A percentile compares a stretch with the other conserved stretches of the same genome.
Evolutionary conservation across 352 stramenopile genomes (phyloP).

Genomic region (Pythium sp.): DNA sequence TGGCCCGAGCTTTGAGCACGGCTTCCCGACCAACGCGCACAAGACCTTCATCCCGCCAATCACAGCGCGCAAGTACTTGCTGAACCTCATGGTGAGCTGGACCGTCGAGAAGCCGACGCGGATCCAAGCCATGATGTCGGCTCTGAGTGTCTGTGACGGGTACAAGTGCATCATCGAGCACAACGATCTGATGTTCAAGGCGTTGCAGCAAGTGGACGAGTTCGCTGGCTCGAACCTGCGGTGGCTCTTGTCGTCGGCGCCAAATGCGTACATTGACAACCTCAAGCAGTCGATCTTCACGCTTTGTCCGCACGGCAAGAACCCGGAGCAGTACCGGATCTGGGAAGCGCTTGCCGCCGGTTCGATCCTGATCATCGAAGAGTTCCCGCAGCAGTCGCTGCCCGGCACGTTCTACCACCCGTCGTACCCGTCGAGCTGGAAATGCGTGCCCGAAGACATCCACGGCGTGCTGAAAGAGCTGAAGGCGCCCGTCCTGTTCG

Average conservation of each 20-base stretch:
- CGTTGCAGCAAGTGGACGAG: slow-evolving; percentile 47
- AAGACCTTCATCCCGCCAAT: slow-evolving; percentile 22
- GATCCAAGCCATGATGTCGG: slow-evolving; percentile 56
- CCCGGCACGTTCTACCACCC: slow-evolving; percentile 57
- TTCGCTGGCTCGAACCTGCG: slow-evolving; percentile 38
- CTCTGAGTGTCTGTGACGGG: slow-evolving; percentile 36
- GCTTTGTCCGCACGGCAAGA: slow-evolving; percentile 59
- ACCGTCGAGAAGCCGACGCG: slow-evolving; percentile 61
- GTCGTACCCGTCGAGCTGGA: slow-evolving; percentile 56
- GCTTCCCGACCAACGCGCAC: slow-evolving; percentile 54
- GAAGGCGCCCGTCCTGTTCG: slow-evolving; percentile 56
- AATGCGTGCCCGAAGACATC: slow-evolving; percentile 50
- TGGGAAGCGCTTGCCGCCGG: slow-evolving; percentile 62
- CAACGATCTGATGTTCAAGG: slow-evolving; percentile 62
- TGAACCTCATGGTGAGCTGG: slow-evolving; percentile 72
- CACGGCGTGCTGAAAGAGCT: slow-evolving; percentile 46
- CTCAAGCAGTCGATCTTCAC: slow-evolving; percentile 62
- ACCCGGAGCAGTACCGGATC: slow-evolving; percentile 68
- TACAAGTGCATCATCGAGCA: slow-evolving; percentile 52
- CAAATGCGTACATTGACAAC: slow-evolving; percentile 46
- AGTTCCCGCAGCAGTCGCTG: slow-evolving; percentile 32
- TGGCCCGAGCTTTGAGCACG: slow-evolving; percentile 60
- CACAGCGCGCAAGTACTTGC: slow-evolving; percentile 28
- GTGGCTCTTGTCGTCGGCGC: slow-evolving; percentile 47
- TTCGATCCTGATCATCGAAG: slow-evolving; percentile 65